Percentiles rank a stretch among this genome's conserved stretches.
These are phyloP conservation scores for Aspergillus tubingensis DNA, from an alignment of 2,329 filamentous ascomycete species.

Conservation along the genomic window DNA sequence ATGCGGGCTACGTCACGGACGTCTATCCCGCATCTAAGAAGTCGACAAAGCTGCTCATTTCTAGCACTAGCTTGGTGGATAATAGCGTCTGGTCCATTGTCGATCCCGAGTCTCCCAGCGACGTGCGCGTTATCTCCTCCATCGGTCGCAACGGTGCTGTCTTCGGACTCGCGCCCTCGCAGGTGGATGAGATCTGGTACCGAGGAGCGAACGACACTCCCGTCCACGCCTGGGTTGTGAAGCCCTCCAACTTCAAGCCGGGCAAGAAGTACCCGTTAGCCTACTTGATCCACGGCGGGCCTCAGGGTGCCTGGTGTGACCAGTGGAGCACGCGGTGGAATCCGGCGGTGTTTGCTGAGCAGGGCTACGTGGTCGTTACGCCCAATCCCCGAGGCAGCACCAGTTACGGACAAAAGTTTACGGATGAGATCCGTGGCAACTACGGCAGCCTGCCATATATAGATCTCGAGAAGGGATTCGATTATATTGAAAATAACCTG, in stretches of 20 bases:
- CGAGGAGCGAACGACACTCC: constrained; percentile 47
- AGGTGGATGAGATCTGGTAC: constrained; percentile 51
- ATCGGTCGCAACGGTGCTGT: constrained; percentile 37
- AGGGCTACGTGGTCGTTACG: constrained; percentile 62
- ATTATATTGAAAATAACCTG: constrained; percentile 53
- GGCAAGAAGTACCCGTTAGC: constrained; percentile 55
- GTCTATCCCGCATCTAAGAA: constrained; percentile 37
- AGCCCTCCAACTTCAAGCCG: constrained; percentile 49
- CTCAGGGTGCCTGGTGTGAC: constrained; percentile 55
- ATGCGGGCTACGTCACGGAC: constrained; percentile 44
- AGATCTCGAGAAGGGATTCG: constrained; percentile 58
- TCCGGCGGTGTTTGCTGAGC: constrained; percentile 58
- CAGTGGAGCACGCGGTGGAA: constrained; percentile 59
- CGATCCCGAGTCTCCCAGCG: constrained; percentile 34
- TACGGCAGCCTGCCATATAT: constrained; percentile 59
- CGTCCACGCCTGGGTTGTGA: constrained; percentile 51
- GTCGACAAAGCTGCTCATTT: constrained; percentile 43
- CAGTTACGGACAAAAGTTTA: constrained; percentile 59
- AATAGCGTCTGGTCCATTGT: constrained; percentile 48
- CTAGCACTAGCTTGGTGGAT: constrained; percentile 48
- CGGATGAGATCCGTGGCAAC: constrained; percentile 52
- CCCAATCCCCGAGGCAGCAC: constrained; percentile 62
- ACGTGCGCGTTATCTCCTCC: constrained; percentile 42
- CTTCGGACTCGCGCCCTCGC: constrained; percentile 45
- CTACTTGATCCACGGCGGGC: constrained; percentile 58